A percentile compares a stretch with the other conserved stretches of the same genome.
These are phyloP conservation scores for Aspergillus clavatus DNA, from an alignment of 2,329 filamentous ascomycete genomes.

Conservation along the genomic window DNA sequence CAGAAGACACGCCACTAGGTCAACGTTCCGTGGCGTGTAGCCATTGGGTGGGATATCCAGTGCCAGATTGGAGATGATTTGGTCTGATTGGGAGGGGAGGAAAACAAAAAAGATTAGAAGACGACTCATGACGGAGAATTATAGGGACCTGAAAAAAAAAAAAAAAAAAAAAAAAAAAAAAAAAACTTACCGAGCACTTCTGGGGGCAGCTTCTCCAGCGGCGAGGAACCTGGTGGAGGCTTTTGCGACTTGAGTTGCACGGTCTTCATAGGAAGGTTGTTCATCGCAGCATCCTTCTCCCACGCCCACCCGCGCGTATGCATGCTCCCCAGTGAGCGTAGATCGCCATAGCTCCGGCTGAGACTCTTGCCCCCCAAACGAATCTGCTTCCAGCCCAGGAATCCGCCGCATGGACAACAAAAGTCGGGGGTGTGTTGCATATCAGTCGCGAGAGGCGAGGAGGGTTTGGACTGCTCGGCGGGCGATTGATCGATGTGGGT, in stretches of 20 bases:
- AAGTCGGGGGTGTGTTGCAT: constrained; percentile 40
- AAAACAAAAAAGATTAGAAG: too few species aligned
- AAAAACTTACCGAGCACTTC: constrained; percentile 63
- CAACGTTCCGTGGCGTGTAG: constrained; percentile 69
- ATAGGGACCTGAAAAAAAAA: too few species aligned
- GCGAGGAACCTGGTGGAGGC: constrained; percentile 38
- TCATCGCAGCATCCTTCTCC: constrained; percentile 28
- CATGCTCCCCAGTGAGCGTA: constrained; percentile 32
- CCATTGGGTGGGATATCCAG: constrained; percentile 72
- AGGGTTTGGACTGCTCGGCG: constrained; percentile 21
- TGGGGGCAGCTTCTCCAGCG: constrained; percentile 63
- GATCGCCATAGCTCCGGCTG: constrained; percentile 43
- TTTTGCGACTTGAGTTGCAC: constrained; percentile 20
- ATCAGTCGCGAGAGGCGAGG: constrained; percentile 16
- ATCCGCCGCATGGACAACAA: constrained; percentile 44
- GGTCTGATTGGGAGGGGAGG: too few species aligned
- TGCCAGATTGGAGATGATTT: constrained; percentile 70
- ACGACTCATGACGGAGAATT: too few species aligned
- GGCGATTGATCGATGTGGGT: constrained; percentile 30
- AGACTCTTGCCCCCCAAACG: constrained; percentile 40
- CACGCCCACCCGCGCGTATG: constrained; percentile 41
- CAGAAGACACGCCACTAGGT: constrained; percentile 69
- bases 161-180: not conserved
- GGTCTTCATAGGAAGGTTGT: constrained; percentile 15
- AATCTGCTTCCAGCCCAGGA: constrained; percentile 44